Evolutionary conservation across 441 rosid genomes (phyloP).

Genomic region (Pelargonium cotyledonis): DNA sequence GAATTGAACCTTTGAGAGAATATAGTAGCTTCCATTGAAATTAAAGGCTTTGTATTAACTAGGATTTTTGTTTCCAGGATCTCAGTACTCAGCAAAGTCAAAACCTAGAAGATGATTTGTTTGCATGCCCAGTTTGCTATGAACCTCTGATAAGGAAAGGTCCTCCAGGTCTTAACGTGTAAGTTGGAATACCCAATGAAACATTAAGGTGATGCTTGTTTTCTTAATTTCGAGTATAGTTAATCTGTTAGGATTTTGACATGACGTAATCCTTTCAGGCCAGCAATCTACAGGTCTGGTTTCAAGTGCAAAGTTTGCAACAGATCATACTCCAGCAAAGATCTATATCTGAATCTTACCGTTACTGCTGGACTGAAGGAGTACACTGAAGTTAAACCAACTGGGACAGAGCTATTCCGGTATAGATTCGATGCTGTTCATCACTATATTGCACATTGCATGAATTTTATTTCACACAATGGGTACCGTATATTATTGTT

Average conservation of each 20-base stretch:
- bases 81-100: constrained; percentile 26
- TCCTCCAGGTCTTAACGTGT: constrained; percentile 82
- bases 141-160: constrained; percentile 82
- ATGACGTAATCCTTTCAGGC: constrained; percentile 34
- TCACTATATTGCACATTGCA: background rate
- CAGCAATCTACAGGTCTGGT: constrained; percentile 77
- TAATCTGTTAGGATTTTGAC: constrained; percentile 7
- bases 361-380: constrained; percentile 59
- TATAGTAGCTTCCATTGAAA: background rate
- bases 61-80: constrained; percentile 32
- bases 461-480: background rate
- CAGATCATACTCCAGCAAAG: constrained; percentile 79
- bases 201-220: background rate
- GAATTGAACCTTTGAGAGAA: background rate
- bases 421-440: constrained; percentile 14
- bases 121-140: constrained; percentile 78
- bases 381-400: constrained; percentile 63
- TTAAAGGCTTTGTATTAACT: constrained; percentile 10
- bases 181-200: constrained; percentile 29
- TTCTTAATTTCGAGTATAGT: constrained; percentile 3
- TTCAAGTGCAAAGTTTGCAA: constrained; percentile 77
- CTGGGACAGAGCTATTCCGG: constrained; percentile 72
- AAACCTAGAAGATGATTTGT: constrained; percentile 42
- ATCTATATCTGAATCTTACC: constrained; percentile 72
- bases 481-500: background rate